phyloP scores from a whole-genome alignment of 225 moss, liverwort and hornwort species.

The Physcomitrellopsis africana region DNA sequence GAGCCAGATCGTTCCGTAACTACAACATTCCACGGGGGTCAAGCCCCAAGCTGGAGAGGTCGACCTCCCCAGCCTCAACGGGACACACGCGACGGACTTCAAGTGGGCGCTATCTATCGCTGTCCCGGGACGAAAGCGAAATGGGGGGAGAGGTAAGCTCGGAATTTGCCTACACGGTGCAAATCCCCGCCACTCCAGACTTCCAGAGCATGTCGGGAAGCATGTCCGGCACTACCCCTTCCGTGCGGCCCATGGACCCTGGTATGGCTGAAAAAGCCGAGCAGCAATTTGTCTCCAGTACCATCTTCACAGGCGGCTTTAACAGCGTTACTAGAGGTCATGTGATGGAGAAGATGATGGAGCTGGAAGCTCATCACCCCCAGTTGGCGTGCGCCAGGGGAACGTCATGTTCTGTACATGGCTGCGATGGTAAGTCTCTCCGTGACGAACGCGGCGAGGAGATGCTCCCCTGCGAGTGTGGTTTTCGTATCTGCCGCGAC shows the following conservation, averaged over 20 bases:
- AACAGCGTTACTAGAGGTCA: constrained; percentile 84
- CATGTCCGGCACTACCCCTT: constrained; percentile 30
- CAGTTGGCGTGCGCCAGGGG: constrained; percentile 74
- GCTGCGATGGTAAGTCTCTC: constrained; percentile 79
- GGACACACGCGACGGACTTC: constrained; percentile 68
- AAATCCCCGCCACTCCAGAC: constrained; percentile 85
- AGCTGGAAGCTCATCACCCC: constrained; percentile 64
- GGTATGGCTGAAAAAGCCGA: constrained; percentile 68
- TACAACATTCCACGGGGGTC: constrained; percentile 35
- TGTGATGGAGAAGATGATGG: constrained; percentile 93
- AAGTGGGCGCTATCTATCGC: constrained; percentile 77
- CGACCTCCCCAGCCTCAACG: constrained; percentile 49
- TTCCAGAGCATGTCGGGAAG: constrained; percentile 67
- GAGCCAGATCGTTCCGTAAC: constrained; percentile 47
- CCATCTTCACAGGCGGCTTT: constrained; percentile 90
- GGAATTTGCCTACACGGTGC: constrained; percentile 80
- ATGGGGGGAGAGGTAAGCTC: constrained; percentile 77
- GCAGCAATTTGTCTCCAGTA: constrained; percentile 93
- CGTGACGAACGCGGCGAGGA: constrained; percentile 85
- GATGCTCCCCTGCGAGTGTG: constrained; percentile 75
- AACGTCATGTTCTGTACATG: constrained; percentile 53
- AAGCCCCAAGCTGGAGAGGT: constrained; percentile 50
- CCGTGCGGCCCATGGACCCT: constrained; percentile 56
- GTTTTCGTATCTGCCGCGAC: constrained; percentile 79
- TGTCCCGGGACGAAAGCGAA: constrained; percentile 79